A percentile compares a stretch with the other conserved stretches of the same genome.
Evolutionary conservation across 805 yeast genomes (phyloP).

Genomic region (Pichia heedii): DNA sequence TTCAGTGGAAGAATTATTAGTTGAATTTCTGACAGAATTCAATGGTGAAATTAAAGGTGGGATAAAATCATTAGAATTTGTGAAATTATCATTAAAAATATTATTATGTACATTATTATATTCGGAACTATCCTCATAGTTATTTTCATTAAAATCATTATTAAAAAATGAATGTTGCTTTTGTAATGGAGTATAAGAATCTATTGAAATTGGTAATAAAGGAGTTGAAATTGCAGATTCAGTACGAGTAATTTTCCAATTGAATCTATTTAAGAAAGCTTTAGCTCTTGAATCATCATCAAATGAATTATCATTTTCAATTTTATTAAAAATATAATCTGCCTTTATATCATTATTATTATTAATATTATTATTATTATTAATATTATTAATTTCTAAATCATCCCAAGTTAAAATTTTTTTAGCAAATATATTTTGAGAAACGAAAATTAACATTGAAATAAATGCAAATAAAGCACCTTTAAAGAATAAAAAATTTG

Average conservation of each 20-base stretch:
- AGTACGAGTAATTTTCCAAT: conserved; percentile 22
- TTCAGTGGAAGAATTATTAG: conserved; percentile 5
- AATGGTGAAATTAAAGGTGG: conserved; percentile 21
- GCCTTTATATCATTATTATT: neutral
- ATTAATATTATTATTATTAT: conserved; percentile 1
- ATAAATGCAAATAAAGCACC: conserved; percentile 45
- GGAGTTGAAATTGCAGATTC: conserved; percentile 29
- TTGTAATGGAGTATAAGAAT: conserved; percentile 21
- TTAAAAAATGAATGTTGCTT: conserved; percentile 14
- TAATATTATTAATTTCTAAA: neutral
- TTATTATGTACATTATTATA: conserved; percentile 1
- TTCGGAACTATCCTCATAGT: neutral
- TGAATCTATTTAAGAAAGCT: conserved; percentile 20
- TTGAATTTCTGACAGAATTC: conserved; percentile 2
- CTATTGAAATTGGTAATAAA: conserved; percentile 25
- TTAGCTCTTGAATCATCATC: conserved; percentile 19
- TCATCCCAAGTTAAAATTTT: conserved; percentile 48
- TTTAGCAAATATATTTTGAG: conserved; percentile 77
- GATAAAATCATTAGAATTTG: conserved; percentile 23
- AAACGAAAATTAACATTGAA: conserved; percentile 61
- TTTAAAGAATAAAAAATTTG: conserved; percentile 20
- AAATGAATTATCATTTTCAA: conserved; percentile 9
- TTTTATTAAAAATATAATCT: conserved; percentile 1
- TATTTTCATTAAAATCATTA: too few species aligned
- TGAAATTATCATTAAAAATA: neutral